Evolutionary conservation across 352 stramenopile species (phyloP), one percentile per base, ranked within the genome.

Genomic region (Pelagophyceae sp.): DNA sequence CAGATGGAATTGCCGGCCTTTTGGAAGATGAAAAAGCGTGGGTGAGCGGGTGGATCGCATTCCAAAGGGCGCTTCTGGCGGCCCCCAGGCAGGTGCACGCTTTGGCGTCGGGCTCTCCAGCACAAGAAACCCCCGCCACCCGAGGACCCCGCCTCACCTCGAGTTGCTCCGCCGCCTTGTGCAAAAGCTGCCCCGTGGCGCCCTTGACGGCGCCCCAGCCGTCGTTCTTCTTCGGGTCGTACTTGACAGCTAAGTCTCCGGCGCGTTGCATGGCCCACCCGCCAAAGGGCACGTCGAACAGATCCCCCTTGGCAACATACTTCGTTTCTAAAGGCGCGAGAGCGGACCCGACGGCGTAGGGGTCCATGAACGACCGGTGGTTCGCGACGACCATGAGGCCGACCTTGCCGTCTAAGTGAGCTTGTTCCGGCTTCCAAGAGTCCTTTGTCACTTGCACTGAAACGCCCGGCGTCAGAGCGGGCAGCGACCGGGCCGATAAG

Each of bases 141-240:
- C n/a, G n/a, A n/a, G n/a, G n/a, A n/a, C n/a, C n/a, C n/a, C n/a
- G n/a, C n/a, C n/a, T n/a, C n/a, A n/a, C n/a, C 15, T 27, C 27
- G 67, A 74, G 31, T 11, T 74, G 67, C 35, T 31, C 67, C 5
- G 67, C 23, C 35, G 67, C 67, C 35, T 74, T 11, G 17, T 20
- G 5, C 1, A 74, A n/a, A 1, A 74, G 38, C n/a, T 74, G 35
- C 1, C 38, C 38, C 35, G 67, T 74, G 0, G 33, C 6, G 2
- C 67, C 67, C 67, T 74, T 74, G 67, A 74, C 67, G 15, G 37
- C 58, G 67, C 67, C 67, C 67, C 67, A 74, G 67, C 67, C 67
- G 2, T 19, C 35, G 67, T 51, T 58, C 67, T 58, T 51, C 5
- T 58, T 58, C 35, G 33, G 2, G 67, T 74, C 67, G 67, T 38